Evolutionary conservation across 345 rosid genomes (phyloP).

Genomic region (Eucalyptus melliodora): DNA sequence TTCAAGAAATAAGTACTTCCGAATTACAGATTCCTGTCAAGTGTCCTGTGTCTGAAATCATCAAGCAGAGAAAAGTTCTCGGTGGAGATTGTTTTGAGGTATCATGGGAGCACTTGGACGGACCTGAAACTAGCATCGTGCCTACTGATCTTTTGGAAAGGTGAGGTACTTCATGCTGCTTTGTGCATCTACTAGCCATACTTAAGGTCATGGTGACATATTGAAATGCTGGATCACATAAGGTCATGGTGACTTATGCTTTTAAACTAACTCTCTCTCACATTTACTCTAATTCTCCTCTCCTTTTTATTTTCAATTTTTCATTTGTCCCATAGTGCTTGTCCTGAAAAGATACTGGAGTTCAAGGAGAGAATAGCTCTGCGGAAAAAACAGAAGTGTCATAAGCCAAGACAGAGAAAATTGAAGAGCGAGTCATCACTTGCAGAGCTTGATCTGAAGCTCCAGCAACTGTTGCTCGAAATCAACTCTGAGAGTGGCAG

Average conservation of each 20-base stretch:
- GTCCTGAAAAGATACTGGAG: constrained; percentile 75
- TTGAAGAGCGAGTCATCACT: constrained; percentile 5
- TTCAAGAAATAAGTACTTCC: neutral
- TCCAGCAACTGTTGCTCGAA: constrained; percentile 49
- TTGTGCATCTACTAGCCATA: neutral
- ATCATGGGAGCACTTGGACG: constrained; percentile 51
- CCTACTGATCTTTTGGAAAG: constrained; percentile 74
- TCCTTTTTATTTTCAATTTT: neutral
- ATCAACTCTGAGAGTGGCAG: constrained; percentile 19
- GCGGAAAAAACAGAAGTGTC: constrained; percentile 29
- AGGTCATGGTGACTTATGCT: neutral
- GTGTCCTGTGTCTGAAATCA: constrained; percentile 67
- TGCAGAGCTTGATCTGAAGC: constrained; percentile 39
- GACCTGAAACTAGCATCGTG: constrained; percentile 54
- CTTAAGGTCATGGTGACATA: neutral
- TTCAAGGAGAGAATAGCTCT: constrained; percentile 47
- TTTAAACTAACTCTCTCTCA: neutral
- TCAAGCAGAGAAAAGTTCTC: constrained; percentile 56
- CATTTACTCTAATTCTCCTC: neutral
- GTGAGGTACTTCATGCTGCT: constrained; percentile 10
- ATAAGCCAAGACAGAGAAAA: constrained; percentile 24
- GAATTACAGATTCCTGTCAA: constrained; percentile 47
- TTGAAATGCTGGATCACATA: neutral
- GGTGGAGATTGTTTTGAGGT: constrained; percentile 81
- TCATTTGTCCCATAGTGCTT: constrained; percentile 33